A percentile compares a stretch with the other conserved stretches of the same genome.
phyloP scores from a whole-genome alignment of 345 rosid species.

The Schrenkiella parvula region DNA sequence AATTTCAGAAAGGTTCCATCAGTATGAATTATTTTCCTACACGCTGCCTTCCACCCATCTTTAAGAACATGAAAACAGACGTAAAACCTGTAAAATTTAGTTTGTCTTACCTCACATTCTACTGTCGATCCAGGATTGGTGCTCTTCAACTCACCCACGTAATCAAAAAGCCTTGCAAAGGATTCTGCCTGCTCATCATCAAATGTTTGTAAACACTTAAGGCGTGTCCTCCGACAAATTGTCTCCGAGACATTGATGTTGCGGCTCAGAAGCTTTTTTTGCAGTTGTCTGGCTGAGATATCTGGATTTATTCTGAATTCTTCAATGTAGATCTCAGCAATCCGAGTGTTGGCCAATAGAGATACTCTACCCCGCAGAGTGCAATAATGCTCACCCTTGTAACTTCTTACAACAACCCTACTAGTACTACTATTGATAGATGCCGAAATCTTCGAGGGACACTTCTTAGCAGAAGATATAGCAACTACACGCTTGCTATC shows the following conservation, averaged over 20 bases:
- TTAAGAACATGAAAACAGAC: background rate
- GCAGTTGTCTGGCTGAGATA: background rate
- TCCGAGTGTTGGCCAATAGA: background rate
- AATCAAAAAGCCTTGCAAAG: background rate
- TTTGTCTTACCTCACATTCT: background rate
- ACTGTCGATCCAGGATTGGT: background rate
- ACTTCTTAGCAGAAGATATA: background rate
- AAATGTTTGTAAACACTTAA: background rate
- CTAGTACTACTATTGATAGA: too few species aligned
- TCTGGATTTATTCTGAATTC: background rate
- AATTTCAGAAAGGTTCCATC: background rate
- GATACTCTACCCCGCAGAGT: background rate
- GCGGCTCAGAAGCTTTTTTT: background rate
- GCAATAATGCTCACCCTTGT: too few species aligned
- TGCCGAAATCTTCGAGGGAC: background rate
- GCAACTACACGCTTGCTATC: background rate
- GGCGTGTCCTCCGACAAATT: background rate
- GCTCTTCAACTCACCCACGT: background rate
- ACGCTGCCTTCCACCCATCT: background rate
- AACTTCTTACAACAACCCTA: too few species aligned
- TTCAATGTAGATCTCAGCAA: background rate
- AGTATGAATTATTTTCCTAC: background rate
- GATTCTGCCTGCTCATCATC: background rate
- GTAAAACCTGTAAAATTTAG: background rate
- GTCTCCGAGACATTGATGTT: background rate